phyloP scores from a whole-genome alignment of 176 grass and related monocot species.

The Otatea glauca region DNA sequence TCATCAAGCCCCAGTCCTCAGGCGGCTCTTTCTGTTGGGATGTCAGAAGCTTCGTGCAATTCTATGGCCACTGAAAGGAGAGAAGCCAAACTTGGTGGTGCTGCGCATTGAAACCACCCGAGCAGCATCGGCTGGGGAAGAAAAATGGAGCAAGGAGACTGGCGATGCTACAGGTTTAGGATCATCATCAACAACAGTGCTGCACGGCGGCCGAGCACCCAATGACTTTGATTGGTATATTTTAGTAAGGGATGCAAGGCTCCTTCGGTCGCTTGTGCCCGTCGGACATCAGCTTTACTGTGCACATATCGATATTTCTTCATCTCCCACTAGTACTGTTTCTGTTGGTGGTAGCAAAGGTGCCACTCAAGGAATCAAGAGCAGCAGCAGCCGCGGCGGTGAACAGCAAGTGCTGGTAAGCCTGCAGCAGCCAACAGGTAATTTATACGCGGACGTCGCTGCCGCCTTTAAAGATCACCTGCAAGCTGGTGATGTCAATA shows the following conservation, averaged over 20 bases:
- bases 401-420: no score
- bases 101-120: neutral
- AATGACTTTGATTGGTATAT: neutral
- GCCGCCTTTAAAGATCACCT: neutral
- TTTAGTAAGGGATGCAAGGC: neutral
- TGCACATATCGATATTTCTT: conserved; percentile 14
- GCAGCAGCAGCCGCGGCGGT: no score
- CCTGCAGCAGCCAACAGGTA: neutral
- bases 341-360: neutral
- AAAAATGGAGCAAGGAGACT: no score
- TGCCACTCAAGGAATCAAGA: neutral
- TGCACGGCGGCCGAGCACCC: neutral
- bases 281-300: no score
- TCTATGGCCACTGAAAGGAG: neutral
- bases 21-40: neutral
- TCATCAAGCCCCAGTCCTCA: neutral
- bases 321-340: neutral
- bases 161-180: no score
- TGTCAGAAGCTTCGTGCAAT: conserved; percentile 34
- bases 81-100: neutral
- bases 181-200: no score
- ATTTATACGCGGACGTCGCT: neutral
- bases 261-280: neutral
- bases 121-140: neutral
- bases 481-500: neutral